These are phyloP conservation scores for Bjerkandera adusta DNA, from an alignment of 1,284 basidiomycete genomes.

Conservation along the genomic window DNA sequence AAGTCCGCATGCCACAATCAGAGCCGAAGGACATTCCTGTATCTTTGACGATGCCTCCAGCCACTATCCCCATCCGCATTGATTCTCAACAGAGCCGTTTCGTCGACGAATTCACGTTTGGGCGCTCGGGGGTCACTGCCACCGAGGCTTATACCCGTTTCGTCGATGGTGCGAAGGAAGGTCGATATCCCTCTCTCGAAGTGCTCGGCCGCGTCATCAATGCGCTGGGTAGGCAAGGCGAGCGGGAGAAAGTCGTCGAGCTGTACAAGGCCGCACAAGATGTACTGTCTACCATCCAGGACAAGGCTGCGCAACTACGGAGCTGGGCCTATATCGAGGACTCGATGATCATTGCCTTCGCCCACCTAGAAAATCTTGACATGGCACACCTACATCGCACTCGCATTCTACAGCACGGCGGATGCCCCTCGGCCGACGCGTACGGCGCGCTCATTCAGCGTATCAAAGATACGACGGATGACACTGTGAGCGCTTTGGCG, in stretches of 20 bases:
- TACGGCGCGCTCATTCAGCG: slow-evolving; percentile 88
- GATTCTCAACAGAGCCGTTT: slow-evolving; percentile 34
- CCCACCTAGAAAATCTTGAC: slow-evolving; percentile 78
- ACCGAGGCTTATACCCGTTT: slow-evolving; percentile 38
- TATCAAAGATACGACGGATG: slow-evolving; percentile 92
- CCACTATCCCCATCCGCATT: slow-evolving; percentile 21
- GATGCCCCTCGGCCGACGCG: slow-evolving; percentile 82
- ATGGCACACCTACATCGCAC: slow-evolving; percentile 78
- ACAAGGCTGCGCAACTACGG: slow-evolving; percentile 49
- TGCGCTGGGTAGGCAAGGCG: slow-evolving; percentile 60
- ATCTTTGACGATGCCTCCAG: slow-evolving; percentile 9
- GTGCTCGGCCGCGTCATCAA: slow-evolving; percentile 67
- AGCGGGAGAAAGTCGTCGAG: slow-evolving; percentile 60
- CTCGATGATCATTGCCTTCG: slow-evolving; percentile 83
- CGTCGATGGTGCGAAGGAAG: slow-evolving; percentile 31
- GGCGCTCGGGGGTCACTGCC: slow-evolving; percentile 22
- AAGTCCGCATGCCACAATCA: too few species aligned
- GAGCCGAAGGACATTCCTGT: too few species aligned
- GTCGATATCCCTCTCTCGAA: slow-evolving; percentile 51
- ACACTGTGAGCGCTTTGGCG: slow-evolving; percentile 81
- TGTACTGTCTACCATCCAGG: slow-evolving; percentile 47
- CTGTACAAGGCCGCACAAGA: slow-evolving; percentile 74
- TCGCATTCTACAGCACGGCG: slow-evolving; percentile 77
- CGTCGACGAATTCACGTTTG: slow-evolving; percentile 41
- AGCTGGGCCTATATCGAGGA: slow-evolving; percentile 85